A percentile compares a stretch with the other conserved stretches of the same genome.
These are phyloP conservation scores for Domatiomyces globalis DNA, from an alignment of 2,329 filamentous ascomycete genomes.

Conservation along the genomic window DNA sequence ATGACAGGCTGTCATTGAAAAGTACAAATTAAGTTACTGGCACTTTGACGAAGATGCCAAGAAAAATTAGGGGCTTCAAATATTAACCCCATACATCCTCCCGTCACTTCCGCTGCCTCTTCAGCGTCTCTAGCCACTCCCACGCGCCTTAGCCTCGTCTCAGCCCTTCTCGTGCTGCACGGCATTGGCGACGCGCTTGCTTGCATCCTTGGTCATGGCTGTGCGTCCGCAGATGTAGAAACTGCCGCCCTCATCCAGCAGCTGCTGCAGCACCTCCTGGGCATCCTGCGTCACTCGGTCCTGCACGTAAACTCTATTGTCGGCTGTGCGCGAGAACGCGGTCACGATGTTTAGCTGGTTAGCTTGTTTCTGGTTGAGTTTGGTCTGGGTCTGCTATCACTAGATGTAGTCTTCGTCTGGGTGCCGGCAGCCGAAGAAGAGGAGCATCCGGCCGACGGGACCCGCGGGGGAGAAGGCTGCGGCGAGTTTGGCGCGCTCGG, in stretches of 20 bases:
- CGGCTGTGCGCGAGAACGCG: slow-evolving; percentile 20
- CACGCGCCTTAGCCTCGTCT: slow-evolving; percentile 27
- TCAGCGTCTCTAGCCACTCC: no score
- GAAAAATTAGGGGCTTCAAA: no score
- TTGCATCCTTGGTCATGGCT: slow-evolving; percentile 28
- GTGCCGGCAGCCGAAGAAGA: slow-evolving; percentile 67
- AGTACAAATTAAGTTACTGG: no score
- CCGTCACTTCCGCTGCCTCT: no score
- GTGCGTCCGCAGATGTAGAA: slow-evolving; percentile 29
- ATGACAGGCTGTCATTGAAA: no score
- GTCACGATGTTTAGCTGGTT: slow-evolving; percentile 4
- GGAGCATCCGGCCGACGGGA: no score
- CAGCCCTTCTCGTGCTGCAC: slow-evolving; percentile 26
- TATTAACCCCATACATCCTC: no score
- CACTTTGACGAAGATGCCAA: no score
- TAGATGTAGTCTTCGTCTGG: slow-evolving; percentile 78
- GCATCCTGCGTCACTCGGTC: slow-evolving; percentile 22
- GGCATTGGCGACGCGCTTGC: slow-evolving; percentile 25
- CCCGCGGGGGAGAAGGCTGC: no score
- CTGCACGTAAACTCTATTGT: slow-evolving; percentile 25
- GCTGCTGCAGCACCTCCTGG: slow-evolving; percentile 21
- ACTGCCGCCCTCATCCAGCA: slow-evolving; percentile 25
- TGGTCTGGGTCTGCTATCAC: slow-evolving; percentile 55
- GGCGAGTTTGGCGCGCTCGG: no score
- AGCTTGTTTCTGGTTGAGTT: slow-evolving; percentile 39